Conservation (phyloP, 805 yeast genomes). For the Lipomyces lipofer region DNA sequence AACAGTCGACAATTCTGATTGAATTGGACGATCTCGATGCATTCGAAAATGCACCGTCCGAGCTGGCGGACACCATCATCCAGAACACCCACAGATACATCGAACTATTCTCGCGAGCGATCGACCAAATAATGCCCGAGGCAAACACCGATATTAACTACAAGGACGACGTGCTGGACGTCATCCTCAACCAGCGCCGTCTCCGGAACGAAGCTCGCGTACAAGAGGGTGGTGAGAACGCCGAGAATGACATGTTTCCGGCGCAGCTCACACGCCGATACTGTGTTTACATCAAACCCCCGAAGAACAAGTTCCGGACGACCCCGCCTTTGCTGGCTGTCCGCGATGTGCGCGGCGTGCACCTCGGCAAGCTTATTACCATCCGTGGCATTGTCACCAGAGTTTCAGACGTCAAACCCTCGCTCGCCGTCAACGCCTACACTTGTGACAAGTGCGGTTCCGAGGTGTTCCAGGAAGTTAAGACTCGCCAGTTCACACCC, state of each 20-base stretch:
- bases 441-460: conserved; percentile 97
- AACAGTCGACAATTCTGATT: conserved; percentile 61
- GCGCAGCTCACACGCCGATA: conserved; percentile 84
- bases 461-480: conserved; percentile 95
- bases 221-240: conserved; percentile 64
- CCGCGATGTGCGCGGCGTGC: conserved; percentile 81
- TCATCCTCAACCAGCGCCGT: conserved; percentile 84
- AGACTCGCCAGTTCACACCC: conserved; percentile 82
- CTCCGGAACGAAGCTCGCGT: conserved; percentile 74
- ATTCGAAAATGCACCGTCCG: conserved; percentile 52
- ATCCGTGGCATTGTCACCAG: conserved; percentile 93
- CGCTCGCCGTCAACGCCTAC: conserved; percentile 87
- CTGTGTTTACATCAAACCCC: conserved; percentile 81
- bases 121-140: conserved; percentile 81
- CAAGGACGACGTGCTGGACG: conserved; percentile 89
- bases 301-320: conserved; percentile 43
- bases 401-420: conserved; percentile 94
- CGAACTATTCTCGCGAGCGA: conserved; percentile 71
- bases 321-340: conserved; percentile 69
- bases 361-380: conserved; percentile 83
- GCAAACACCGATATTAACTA: conserved; percentile 80
- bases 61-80: conserved; percentile 58
- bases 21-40: conserved; percentile 82
- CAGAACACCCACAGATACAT: conserved; percentile 77
- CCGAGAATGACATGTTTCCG: conserved; percentile 64